phyloP scores from a whole-genome alignment of 2,329 filamentous ascomycete genomes.

The Venturia aucupariae region DNA sequence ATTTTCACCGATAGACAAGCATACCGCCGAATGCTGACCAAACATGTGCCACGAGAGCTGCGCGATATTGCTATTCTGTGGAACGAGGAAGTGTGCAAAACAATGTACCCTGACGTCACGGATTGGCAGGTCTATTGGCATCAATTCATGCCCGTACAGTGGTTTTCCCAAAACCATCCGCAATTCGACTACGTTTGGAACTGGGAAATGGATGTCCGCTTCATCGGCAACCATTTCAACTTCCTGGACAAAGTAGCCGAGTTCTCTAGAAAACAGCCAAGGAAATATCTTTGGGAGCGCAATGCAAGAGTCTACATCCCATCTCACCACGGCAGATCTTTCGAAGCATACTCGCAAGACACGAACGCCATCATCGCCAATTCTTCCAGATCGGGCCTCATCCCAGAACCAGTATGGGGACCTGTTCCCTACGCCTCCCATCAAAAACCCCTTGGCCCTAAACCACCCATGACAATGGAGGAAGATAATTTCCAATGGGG shows the following conservation, averaged over 20 bases:
- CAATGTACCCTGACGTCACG: conserved; percentile 39
- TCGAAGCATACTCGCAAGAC: conserved; percentile 34
- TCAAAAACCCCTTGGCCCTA: conserved; percentile 70
- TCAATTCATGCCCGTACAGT: conserved; percentile 66
- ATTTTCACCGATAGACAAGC: conserved; percentile 51
- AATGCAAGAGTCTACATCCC: conserved; percentile 49
- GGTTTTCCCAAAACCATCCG: conserved; percentile 65
- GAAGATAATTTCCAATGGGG: conserved; percentile 81
- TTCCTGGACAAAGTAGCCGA: conserved; percentile 56
- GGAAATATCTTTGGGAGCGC: conserved; percentile 51
- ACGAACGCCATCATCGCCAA: conserved; percentile 34
- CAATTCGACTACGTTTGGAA: conserved; percentile 77
- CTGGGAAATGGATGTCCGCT: conserved; percentile 76
- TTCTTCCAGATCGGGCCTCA: conserved; percentile 28
- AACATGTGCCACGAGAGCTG: conserved; percentile 61
- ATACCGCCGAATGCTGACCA: conserved; percentile 51
- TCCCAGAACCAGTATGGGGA: conserved; percentile 67
- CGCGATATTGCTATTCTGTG: conserved; percentile 62
- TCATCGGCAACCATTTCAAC: conserved; percentile 74
- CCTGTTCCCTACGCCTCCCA: conserved; percentile 60
- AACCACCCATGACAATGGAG: conserved; percentile 62
- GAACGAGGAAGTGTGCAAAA: conserved; percentile 50
- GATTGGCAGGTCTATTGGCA: conserved; percentile 43
- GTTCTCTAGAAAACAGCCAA: conserved; percentile 45
- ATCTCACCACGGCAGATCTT: conserved; percentile 40